Base-by-base conservation (phyloP, 352 stramenopile genomes). In the Globisporangium orthogonon region DNA sequence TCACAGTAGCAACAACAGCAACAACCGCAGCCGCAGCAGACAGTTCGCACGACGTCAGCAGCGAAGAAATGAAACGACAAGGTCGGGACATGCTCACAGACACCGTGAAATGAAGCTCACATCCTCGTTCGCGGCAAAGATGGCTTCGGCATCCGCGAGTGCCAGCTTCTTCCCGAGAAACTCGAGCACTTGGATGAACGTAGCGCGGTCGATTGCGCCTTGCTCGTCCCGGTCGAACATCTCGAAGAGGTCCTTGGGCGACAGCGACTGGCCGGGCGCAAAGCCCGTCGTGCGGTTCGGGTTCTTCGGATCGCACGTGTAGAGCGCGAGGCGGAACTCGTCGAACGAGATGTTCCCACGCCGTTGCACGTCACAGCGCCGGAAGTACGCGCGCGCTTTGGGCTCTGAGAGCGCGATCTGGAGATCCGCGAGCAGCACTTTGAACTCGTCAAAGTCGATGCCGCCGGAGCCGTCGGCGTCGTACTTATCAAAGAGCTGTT, bases 401-500 rank as follows among this genome's bases (percentile, higher is more conserved):
- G 81, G 75, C 50, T 88, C 77, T 18, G 78, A 78, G 23, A 93
- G 50, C 2, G 76, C 63, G 45, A 93, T 67, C 7, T 68, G 37
- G 18, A 93, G 61, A 52, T 91, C 81, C 10, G 61, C 52, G 35
- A 93, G 65, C 17, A 93, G 64, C 23, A 89, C 67, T 46, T 77
- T 81, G 66, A 93, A 93, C 66, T 93, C 83, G 3, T 87, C 66
- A 33, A 89, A 69, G 59, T 91, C 81, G 39, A 93, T 91, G 28
- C 82, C 81, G 6, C 81, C 83, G 3, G 81, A 91, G 14, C 74
- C 73, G 41, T 93, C 83, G 10, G 71, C 56, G 61, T 93, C 82
- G 62, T 91, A 93, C 54, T 93, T 90, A 59, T 88, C 73, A 52
- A 93, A 93, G 37, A 93, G 71, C 83, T 93, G 18, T 13, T 23